Evolutionary conservation across 148 eudicot genomes (phyloP).

Genomic region (Spergularia marina): DNA sequence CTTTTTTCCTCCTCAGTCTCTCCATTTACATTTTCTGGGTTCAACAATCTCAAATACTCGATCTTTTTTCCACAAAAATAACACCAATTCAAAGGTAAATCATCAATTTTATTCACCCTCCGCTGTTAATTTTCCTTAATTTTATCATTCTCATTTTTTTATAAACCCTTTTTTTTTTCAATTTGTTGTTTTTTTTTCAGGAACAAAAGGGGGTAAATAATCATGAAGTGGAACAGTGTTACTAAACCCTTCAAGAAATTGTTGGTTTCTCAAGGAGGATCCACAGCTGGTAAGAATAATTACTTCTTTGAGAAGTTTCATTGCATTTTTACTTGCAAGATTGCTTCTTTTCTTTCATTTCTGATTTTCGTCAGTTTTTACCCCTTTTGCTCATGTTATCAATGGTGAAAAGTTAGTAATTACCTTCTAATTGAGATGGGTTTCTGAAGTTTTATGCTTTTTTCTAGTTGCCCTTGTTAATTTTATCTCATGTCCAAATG

Average conservation of each 20-base stretch:
- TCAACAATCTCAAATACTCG: not conserved
- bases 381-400: not conserved
- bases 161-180: not conserved
- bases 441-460: not conserved
- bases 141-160: not conserved
- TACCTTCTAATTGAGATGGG: not conserved
- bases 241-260: constrained; percentile 36
- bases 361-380: not conserved
- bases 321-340: not conserved
- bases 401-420: too few species aligned
- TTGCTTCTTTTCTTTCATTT: not conserved
- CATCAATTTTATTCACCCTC: too few species aligned
- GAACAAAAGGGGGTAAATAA: not conserved
- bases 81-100: too few species aligned
- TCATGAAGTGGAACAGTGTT: constrained; percentile 35
- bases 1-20: too few species aligned
- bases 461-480: not conserved
- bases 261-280: constrained; percentile 27
- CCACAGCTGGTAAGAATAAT: constrained; percentile 30
- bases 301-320: too few species aligned
- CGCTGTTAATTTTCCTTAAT: too few species aligned
- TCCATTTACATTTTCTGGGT: not conserved
- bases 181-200: not conserved
- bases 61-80: too few species aligned
- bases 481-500: not conserved